A percentile compares a stretch with the other conserved stretches of the same genome.
Conservation (phyloP, 495 filamentous ascomycete genomes). For the Talaromyces trachyspermus region DNA sequence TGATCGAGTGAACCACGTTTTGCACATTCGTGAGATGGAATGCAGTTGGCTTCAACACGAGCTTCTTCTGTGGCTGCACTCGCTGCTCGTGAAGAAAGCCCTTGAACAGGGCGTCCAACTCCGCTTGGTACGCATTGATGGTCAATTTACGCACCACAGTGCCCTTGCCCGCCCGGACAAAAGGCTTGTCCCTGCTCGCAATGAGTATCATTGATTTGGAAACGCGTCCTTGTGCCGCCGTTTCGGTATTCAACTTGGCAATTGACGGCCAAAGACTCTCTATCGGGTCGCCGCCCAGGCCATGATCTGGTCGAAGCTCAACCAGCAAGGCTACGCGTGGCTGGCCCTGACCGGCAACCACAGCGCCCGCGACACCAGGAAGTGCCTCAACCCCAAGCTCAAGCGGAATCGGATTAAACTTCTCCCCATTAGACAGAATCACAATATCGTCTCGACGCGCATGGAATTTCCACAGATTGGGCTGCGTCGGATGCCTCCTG, state of each 20-base stretch:
- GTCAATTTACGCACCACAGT: conserved; percentile 8
- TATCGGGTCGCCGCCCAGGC: conserved; percentile 37
- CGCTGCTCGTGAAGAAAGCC: neutral
- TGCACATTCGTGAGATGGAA: neutral
- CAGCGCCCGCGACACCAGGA: conserved; percentile 35
- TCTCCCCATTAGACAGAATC: conserved; percentile 57
- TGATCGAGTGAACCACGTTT: neutral
- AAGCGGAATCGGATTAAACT: conserved; percentile 50
- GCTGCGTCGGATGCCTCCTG: conserved; percentile 17
- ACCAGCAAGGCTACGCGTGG: conserved; percentile 48
- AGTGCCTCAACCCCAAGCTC: conserved; percentile 40
- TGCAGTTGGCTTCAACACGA: conserved; percentile 1
- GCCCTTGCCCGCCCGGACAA: conserved; percentile 21
- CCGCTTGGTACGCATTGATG: neutral
- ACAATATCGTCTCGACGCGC: conserved; percentile 54
- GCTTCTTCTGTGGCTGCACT: neutral
- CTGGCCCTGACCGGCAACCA: conserved; percentile 42
- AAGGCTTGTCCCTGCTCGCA: neutral
- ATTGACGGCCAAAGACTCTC: conserved; percentile 41
- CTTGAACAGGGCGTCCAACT: neutral
- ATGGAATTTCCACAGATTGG: conserved; percentile 42
- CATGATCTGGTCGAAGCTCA: conserved; percentile 39
- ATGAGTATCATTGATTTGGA: neutral
- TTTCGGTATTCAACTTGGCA: conserved; percentile 28
- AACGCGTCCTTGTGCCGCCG: conserved; percentile 1